Base-by-base conservation (phyloP, 1,284 basidiomycete genomes). In the Xerocomus nothofagi region DNA sequence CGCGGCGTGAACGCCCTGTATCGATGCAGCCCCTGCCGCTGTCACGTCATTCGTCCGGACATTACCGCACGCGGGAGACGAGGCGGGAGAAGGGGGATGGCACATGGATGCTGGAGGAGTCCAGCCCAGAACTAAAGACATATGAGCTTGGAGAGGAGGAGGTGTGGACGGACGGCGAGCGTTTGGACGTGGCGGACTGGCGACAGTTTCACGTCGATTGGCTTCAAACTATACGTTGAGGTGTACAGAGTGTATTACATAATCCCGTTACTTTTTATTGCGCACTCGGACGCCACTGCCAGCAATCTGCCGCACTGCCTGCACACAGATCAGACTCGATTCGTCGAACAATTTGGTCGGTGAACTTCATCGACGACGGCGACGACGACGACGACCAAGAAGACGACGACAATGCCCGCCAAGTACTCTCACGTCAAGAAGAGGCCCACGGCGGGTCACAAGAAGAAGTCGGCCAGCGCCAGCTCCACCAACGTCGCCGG, bases 401-500 rank as follows among this genome's bases (percentile, higher is more conserved):
- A 43, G n/a, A 21, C 9, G 23, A 51, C 46, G 12, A 57, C 23
- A 4, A 85, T 85, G 83, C 80, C 83, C 14, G 76, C 81, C 27
- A 85, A 85, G 58, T 84, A 85, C 67, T 84, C 83, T 17, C 82
- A 85, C 65, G 78, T 82, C n/a, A 84, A 83, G 73, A 84, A 82
- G 61, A 68, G 80, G 34, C 69, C 77, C 8, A 70, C 73, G 0
- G 70, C 71, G 6, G 55, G 65, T 6, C 59, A 72, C 6, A 70
- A 74, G 58, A 79, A 76, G 60, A 75, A 76, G 52, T 59, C 69
- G 10, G 65, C 47, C 40, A 62, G 39, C 62, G 60, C 51, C 61
- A 59, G 24, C 44, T 29, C 51, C 9, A 37, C 40, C 7, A 37
- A 2, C 32, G 20, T 63, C 43, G 33, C 18, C 7, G 50, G 46